phyloP scores from a whole-genome alignment of 176 grass and related monocot genomes.

The Areca catechu region DNA sequence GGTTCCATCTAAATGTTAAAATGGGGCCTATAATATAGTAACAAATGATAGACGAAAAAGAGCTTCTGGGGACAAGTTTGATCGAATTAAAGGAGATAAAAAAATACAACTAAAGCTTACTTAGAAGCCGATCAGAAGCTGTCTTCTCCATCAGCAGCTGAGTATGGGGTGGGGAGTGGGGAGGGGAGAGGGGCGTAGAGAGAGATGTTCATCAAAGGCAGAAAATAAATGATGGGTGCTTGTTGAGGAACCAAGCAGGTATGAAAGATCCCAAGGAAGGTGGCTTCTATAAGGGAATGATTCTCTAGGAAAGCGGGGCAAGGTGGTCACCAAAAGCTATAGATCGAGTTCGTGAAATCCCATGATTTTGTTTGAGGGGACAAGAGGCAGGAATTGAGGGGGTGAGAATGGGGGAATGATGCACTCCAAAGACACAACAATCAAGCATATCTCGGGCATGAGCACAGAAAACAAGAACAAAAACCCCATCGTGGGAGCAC shows the following conservation, averaged over 20 bases:
- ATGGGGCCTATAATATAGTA: too few species aligned
- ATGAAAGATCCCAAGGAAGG: constrained; percentile 63
- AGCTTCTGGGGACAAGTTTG: too few species aligned
- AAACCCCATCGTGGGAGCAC: constrained; percentile 15
- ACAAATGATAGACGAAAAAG: too few species aligned
- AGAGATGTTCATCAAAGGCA: not conserved
- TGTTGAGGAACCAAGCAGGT: constrained; percentile 35
- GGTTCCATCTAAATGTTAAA: too few species aligned
- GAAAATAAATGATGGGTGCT: constrained; percentile 24
- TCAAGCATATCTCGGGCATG: constrained; percentile 36
- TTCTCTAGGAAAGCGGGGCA: constrained; percentile 30
- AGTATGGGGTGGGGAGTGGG: not conserved
- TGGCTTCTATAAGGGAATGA: constrained; percentile 62
- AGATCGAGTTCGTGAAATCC: constrained; percentile 76
- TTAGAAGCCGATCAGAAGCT: too few species aligned
- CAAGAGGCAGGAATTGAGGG: constrained; percentile 76
- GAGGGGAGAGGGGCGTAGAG: constrained; percentile 2
- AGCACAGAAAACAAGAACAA: too few species aligned
- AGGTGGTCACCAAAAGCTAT: constrained; percentile 54
- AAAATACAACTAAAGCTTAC: too few species aligned
- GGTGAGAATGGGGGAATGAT: constrained; percentile 60
- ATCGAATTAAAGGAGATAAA: too few species aligned
- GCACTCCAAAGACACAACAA: constrained; percentile 66
- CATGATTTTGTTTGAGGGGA: constrained; percentile 98
- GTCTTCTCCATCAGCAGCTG: too few species aligned